These are phyloP conservation scores for Candida nitratophila DNA, from an alignment of 805 yeast genomes.

Conservation along the genomic window DNA sequence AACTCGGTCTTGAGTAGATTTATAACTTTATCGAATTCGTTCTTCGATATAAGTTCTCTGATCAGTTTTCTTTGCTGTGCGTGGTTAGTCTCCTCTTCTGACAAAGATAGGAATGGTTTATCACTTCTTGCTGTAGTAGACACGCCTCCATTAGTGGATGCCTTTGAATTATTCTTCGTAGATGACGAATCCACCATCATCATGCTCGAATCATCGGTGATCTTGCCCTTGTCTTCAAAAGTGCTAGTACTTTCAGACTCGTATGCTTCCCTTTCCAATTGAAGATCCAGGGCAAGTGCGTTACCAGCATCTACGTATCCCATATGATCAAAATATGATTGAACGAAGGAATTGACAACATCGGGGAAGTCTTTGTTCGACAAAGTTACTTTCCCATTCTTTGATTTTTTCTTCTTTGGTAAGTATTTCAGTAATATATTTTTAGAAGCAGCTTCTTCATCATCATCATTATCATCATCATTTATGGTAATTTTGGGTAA, in stretches of 20 bases:
- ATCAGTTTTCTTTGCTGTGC: slow-evolving; percentile 24
- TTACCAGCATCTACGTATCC: slow-evolving; percentile 50
- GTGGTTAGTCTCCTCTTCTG: slow-evolving; percentile 10
- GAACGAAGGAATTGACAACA: slow-evolving; percentile 28
- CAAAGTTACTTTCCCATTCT: slow-evolving; percentile 1
- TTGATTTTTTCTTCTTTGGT: not conserved
- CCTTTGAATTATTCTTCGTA: too few relatives aligned
- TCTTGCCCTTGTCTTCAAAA: too few relatives aligned
- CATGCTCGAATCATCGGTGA: not conserved
- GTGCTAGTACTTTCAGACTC: not conserved
- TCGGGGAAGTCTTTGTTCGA: slow-evolving; percentile 15
- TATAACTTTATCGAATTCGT: slow-evolving; percentile 38
- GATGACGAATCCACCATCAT: too few relatives aligned
- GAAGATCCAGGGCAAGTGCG: slow-evolving; percentile 42
- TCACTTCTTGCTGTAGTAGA: too few relatives aligned
- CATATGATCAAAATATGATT: slow-evolving; percentile 48
- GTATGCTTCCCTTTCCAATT: slow-evolving; percentile 19
- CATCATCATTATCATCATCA: slow-evolving; percentile 11
- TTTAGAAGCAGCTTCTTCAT: slow-evolving; percentile 6
- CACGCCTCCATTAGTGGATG: too few relatives aligned
- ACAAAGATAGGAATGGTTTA: too few relatives aligned
- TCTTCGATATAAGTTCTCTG: slow-evolving; percentile 31
- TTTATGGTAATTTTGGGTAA: slow-evolving; percentile 9
- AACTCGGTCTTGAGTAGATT: slow-evolving; percentile 29
- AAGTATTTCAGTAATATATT: not conserved